Conservation (phyloP, 176 grass and related monocot species). For the Thinopyrum elongatum region DNA sequence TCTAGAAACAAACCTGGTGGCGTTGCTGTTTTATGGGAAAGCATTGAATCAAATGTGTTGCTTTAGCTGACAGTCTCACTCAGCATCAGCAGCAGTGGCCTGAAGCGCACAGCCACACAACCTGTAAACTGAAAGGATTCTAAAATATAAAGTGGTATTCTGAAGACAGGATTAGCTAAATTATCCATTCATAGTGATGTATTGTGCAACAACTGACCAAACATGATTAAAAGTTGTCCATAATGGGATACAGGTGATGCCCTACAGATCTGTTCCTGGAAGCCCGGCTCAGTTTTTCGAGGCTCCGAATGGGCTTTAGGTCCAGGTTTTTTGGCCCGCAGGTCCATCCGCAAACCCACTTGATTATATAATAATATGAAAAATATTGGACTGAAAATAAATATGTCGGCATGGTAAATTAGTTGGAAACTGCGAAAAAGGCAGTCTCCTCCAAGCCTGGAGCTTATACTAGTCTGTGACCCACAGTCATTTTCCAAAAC, state of each 20-base stretch:
- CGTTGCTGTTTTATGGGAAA: not conserved
- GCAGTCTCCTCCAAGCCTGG: not conserved
- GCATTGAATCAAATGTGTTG: not conserved
- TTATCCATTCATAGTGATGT: not conserved
- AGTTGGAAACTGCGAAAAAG: no score
- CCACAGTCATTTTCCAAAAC: not conserved
- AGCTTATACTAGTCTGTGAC: not conserved
- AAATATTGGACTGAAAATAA: not conserved
- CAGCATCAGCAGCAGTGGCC: no score
- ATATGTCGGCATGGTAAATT: not conserved
- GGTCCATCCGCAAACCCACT: not conserved
- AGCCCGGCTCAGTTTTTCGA: not conserved
- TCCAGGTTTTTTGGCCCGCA: not conserved
- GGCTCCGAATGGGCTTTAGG: not conserved
- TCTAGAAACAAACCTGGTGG: not conserved
- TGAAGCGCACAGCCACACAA: no score
- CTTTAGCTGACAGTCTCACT: no score
- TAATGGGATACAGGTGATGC: not conserved
- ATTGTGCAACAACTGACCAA: not conserved
- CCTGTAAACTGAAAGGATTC: no score
- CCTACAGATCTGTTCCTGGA: not conserved
- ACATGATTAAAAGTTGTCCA: slow-evolving; percentile 15
- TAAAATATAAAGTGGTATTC: no score
- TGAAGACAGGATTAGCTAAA: not conserved
- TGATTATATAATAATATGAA: not conserved